Base-by-base conservation (phyloP, 495 filamentous ascomycete species). In the Bathelium albidoporum region DNA sequence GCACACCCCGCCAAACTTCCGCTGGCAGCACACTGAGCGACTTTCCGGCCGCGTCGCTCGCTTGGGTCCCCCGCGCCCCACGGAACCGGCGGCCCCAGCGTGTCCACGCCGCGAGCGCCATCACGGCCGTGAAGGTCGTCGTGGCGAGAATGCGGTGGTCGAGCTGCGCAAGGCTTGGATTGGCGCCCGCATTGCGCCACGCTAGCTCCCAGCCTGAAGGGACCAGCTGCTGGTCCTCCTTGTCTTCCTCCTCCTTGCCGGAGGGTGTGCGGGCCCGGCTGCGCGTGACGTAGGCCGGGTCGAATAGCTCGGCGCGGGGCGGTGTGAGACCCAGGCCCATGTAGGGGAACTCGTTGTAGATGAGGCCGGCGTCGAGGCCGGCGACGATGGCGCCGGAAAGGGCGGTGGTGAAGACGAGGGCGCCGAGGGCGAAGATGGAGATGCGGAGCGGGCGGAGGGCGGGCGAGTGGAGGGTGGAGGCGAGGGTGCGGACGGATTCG, bases 151-250 rank as follows among this genome's bases (percentile, higher is more conserved):
- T 87, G n/a, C 94, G 85, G 78, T 98, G 94, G 73, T 98, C 89
- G 28, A 98, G 82, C 74, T 98, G 94, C 11, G 96, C 94, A 10
- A 92, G 80, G 0, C 89, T 91, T 10, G 94, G 95, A 76, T 98
- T 98, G 79, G 97, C 94, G 12, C 96, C 86, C 82, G 90, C 85
- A 78, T 97, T 98, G 66, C 94, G 84, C 94, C 94, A 98, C 85
- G 86, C 89, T 41, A 96, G 75, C 71, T 98, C 94, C 34, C 85
- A 84, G 0, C 71, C 71, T 24, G 76, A 69, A 72, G 96, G 91
- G 44, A 84, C 79, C 55, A 80, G 81, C 59, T 89, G 89, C 24
- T n/a, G n/a, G n/a, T n/a, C n/a, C n/a, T n/a, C n/a, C n/a, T n/a
- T n/a, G n/a, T n/a, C n/a, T n/a, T n/a, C n/a, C n/a, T n/a, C n/a